Evolutionary conservation across 2,329 filamentous ascomycete genomes (phyloP).

Genomic region (Dothistroma pini): DNA sequence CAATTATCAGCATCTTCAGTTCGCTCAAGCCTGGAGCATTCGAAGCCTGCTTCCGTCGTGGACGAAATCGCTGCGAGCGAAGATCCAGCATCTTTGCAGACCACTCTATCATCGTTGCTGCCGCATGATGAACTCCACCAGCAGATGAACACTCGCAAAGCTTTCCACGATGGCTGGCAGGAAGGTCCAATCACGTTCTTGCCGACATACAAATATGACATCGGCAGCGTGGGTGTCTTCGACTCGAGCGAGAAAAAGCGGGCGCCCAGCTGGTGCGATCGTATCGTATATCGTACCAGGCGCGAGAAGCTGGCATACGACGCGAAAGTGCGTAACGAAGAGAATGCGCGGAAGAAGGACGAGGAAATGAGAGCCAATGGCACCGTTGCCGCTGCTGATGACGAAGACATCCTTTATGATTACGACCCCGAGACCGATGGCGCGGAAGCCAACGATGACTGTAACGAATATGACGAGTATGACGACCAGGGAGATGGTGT

Average conservation of each 20-base stretch:
- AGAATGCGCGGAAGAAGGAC: constrained; percentile 66
- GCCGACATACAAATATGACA: constrained; percentile 96
- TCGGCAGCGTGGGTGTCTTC: constrained; percentile 87
- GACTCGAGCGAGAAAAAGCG: constrained; percentile 94
- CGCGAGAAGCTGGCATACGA: constrained; percentile 66
- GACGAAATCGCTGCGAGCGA: constrained; percentile 51
- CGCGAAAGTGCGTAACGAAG: constrained; percentile 59
- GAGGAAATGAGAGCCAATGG: constrained; percentile 81
- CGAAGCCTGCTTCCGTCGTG: constrained; percentile 19
- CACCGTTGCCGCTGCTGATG: constrained; percentile 67
- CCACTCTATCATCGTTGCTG: constrained; percentile 79
- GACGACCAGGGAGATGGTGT: constrained; percentile 49
- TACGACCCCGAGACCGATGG: constrained; percentile 82
- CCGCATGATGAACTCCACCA: constrained; percentile 82
- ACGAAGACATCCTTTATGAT: constrained; percentile 82
- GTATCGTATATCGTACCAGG: constrained; percentile 80
- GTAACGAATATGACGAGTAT: constrained; percentile 53
- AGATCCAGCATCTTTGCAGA: constrained; percentile 82
- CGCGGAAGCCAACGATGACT: constrained; percentile 47
- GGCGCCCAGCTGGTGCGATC: constrained; percentile 94
- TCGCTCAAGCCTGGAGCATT: constrained; percentile 10
- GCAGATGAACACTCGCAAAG: constrained; percentile 70
- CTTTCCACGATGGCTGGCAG: constrained; percentile 86
- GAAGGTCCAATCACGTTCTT: constrained; percentile 86
- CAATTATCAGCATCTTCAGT: constrained; percentile 5